Base-by-base conservation (phyloP, 352 stramenopile genomes). In the Phytopythium ostracodes region DNA sequence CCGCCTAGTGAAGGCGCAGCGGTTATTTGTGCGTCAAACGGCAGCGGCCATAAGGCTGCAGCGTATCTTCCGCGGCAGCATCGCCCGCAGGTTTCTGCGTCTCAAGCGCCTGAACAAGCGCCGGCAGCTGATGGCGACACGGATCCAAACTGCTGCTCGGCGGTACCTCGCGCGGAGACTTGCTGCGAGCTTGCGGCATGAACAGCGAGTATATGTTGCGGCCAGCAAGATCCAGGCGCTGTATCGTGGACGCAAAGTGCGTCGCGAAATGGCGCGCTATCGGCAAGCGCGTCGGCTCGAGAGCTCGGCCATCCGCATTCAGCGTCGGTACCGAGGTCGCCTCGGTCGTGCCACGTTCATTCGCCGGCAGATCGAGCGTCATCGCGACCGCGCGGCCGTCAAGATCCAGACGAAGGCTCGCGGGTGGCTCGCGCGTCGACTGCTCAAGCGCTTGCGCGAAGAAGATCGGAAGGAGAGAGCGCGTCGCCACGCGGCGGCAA, bases 291-390 rank as follows among this genome's bases (percentile, higher is more conserved):
- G 66, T 17, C 57, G 42, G 2, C 53, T 88, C 35, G 84, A 70
- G 0, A 60, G 71, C 15, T 81, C 85, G 1, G 85, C 85, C 1
- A 60, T 78, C 14, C 22, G 82, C 5, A 91, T 94, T 38, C 85
- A 92, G 57, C 73, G 81, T 10, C 68, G 79, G 29, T 94, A 94
- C 52, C 81, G 85, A 33, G 79, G 83, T 10, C 79, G 83, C 8
- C 70, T 93, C 5, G 80, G 79, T 0, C 76, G 79, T n/a, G 82
- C 76, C 56, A 68, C 77, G 52, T 90, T 82, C 61, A 67, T 94
- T 70, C 74, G 75, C 4, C 65, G 68, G 6, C 76, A 79, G 56
- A 79, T 94, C 46, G 83, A 88, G 38, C 75, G 77, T 2, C 65
- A 88, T 57, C 76, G 62, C 27, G 46, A 56, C 8, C 66, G 71